Percentiles rank a stretch among this genome's conserved stretches.
Evolutionary conservation across 345 rosid species (phyloP).

Genomic region (Heritiera littoralis): DNA sequence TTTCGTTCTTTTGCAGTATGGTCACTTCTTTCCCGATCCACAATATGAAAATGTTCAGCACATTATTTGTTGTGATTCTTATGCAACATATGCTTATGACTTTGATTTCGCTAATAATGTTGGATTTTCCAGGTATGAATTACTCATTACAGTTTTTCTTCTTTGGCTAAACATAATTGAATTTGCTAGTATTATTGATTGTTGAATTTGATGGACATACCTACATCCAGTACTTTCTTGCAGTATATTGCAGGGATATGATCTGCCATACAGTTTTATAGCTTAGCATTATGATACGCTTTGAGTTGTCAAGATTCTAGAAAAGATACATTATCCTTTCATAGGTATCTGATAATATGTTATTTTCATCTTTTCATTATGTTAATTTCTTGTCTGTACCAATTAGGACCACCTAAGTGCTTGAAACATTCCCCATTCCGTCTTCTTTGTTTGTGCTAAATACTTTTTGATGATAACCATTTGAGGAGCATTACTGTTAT

Average conservation of each 20-base stretch:
- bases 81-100: constrained; percentile 61
- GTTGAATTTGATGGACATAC: too few relatives aligned
- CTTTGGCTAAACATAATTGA: constrained; percentile 1
- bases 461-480: background rate
- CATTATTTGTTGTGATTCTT: too few relatives aligned
- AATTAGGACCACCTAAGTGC: background rate
- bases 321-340: background rate
- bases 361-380: background rate
- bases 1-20: too few relatives aligned
- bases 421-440: background rate
- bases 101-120: constrained; percentile 71
- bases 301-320: background rate
- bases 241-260: background rate
- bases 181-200: background rate
- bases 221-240: background rate
- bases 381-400: background rate
- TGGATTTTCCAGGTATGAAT: constrained; percentile 83
- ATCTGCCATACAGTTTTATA: background rate
- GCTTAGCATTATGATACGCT: background rate
- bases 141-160: constrained; percentile 6
- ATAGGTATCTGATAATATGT: background rate
- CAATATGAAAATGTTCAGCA: too few relatives aligned
- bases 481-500: background rate
- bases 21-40: too few relatives aligned
- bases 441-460: background rate